Evolutionary conservation across 2,329 filamentous ascomycete genomes (phyloP), one percentile per base, ranked within the genome.

Genomic region (Pyrenophora tritici-repentis): DNA sequence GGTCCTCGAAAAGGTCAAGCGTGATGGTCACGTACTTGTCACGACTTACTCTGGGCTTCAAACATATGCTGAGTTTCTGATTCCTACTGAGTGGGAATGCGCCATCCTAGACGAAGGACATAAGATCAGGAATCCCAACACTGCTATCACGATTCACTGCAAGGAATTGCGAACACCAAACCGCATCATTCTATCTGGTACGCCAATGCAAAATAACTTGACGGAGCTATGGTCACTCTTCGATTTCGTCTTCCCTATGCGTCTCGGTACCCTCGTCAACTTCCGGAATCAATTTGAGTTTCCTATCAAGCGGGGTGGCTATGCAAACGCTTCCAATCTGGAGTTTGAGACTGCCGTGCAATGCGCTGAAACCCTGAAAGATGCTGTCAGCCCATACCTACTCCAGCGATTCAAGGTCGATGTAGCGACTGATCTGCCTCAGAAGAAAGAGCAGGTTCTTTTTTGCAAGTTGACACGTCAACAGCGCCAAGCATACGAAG

Each of bases 1-100:
- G 57, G 91, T 99, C 39, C 86, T 97, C 24, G 85, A 92, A 63
- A 85, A 87, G 42, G 92, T 97, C 16, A 83, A 89, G 20, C 81
- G 86, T 50, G 85, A 96, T 54, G 94, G 95, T 0, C 93, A 97
- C 75, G 89, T 99, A 16, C 81, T 99, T 4, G 89, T 99, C 13
- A 99, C 94, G 0, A 97, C 94, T 0, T 99, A 99, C 69, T 89
- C 92, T 16, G 94, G 95, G 0, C 80, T 99, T n/a, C 91, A 97
- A 67, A 94, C 90, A 0, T 97, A 97, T 62, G 86, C 88, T 0
- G 86, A 93, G 42, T 81, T 93, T 29, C 77, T 99, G 17, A 86
- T 95, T 29, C 86, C 88, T 1, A 85, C 91, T 0, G 83, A 94
- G 55, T 99, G 94, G 94, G 90, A 88, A 16, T 97, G 95, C 71